Evolutionary conservation across 495 filamentous ascomycete genomes (phyloP), one percentile per base, ranked within the genome.

Genomic region (Bacidia gigantensis): DNA sequence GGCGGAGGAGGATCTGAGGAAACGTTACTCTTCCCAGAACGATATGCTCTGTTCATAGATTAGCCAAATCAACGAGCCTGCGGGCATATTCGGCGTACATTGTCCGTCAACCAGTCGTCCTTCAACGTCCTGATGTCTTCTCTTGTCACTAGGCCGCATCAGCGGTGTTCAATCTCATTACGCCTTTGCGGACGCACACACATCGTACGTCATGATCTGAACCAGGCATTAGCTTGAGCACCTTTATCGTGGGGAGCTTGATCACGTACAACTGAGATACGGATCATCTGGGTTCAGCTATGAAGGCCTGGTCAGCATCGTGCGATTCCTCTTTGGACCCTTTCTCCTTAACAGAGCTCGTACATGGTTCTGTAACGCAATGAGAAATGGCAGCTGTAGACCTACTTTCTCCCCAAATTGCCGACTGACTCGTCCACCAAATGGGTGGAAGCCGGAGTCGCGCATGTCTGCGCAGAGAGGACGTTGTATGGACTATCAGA

Each of bases 71-170:
- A 17, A 17, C 10, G 21, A 26, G 25, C 3, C 9, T 14, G 21
- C 9, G 26, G 24, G 24, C 26, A 29, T 53, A 43, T 21, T 14
- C 12, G 53, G 67, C 82, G 52, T 77, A 94, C 89, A 71, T 95
- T 95, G 65, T 98, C 92, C n/a, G 90, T 97, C 46, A 98, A 72
- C 92, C 92, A 98, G 71, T 96, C 93, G 64, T 85, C 72, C 69
- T 86, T 90, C 44, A 98, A 74, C 25, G 81, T 81, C 64, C 84
- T 82, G 55, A 96, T 77, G 66, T 98, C 92, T 61, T 90, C 87
- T 62, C 78, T 74, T 49, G 82, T 89, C 60, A 89, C 84, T 87
- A 55, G 26, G 25, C 23, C 65, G 59, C 45, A 20, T 49, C 39
- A 45, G 26, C 45, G 24, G 11, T 5, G 21, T 20, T n/a, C 17